Percentiles rank a stretch among this genome's conserved stretches.
Evolutionary conservation across 1,284 basidiomycete species (phyloP).

Genomic region (Inonotus hispidus): DNA sequence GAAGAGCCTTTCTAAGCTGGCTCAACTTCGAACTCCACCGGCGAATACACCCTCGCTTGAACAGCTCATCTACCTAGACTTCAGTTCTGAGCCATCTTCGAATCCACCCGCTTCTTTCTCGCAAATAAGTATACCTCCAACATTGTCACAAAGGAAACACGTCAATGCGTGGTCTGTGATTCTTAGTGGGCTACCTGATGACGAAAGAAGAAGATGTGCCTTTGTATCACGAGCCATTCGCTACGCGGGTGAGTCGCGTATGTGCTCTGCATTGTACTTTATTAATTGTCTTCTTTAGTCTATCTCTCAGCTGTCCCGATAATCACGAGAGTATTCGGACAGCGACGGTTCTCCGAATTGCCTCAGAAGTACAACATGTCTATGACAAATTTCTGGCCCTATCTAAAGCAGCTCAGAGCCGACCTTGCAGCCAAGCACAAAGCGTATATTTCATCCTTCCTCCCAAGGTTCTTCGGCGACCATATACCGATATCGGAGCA

Average conservation of each 20-base stretch:
- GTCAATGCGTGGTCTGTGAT: slow-evolving; percentile 49
- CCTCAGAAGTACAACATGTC: slow-evolving; percentile 35
- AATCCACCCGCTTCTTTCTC: slow-evolving; percentile 17
- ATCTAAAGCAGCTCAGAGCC: slow-evolving; percentile 43
- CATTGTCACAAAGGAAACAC: slow-evolving; percentile 47
- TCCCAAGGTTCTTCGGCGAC: slow-evolving; percentile 34
- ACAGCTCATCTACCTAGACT: slow-evolving; percentile 29
- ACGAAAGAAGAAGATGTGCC: slow-evolving; percentile 38
- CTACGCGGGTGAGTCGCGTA: slow-evolving; percentile 58
- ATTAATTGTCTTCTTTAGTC: slow-evolving; percentile 33
- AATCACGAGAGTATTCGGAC: slow-evolving; percentile 41
- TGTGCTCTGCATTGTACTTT: not conserved
- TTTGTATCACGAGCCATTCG: slow-evolving; percentile 56
- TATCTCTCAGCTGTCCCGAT: slow-evolving; percentile 53
- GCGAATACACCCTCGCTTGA: not conserved
- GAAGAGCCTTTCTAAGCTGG: not conserved
- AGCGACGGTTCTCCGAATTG: slow-evolving; percentile 40
- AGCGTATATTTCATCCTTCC: slow-evolving; percentile 44
- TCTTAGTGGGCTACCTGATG: slow-evolving; percentile 41
- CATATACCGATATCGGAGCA: slow-evolving; percentile 34
- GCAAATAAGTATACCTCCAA: slow-evolving; percentile 49
- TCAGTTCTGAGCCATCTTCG: slow-evolving; percentile 21
- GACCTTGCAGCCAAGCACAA: slow-evolving; percentile 36
- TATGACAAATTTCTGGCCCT: slow-evolving; percentile 66
- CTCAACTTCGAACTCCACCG: not conserved